Conservation (phyloP, 495 filamentous ascomycete species). For the Monascus purpureus region DNA sequence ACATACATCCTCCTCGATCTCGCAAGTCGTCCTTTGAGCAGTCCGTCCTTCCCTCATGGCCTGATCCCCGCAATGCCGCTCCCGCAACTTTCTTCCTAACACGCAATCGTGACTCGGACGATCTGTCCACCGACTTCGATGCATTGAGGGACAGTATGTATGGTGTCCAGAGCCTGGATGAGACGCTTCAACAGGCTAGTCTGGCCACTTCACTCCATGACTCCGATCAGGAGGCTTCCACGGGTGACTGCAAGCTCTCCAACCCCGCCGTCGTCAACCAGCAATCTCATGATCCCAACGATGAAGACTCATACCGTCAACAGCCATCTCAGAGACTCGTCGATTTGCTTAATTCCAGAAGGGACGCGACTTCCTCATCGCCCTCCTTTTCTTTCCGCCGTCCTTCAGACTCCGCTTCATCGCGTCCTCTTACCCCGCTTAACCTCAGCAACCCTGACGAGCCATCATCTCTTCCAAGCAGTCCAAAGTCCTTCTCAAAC, state of each 20-base stretch:
- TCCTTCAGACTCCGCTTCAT: constrained; percentile 14
- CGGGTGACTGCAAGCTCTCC: constrained; percentile 3
- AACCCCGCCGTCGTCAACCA: constrained; percentile 1
- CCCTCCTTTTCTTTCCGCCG: too few relatives aligned
- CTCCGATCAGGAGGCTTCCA: constrained; percentile 4
- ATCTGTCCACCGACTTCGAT: constrained; percentile 9
- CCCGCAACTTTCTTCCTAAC: constrained; percentile 37
- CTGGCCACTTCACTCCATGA: constrained; percentile 6
- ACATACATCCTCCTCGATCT: constrained; percentile 13
- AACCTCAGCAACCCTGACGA: constrained; percentile 26
- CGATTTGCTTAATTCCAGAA: constrained; percentile 7
- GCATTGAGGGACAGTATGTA: constrained; percentile 32
- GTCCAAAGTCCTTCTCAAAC: constrained; percentile 36
- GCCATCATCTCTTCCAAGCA: constrained; percentile 35
- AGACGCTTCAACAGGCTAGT: constrained; percentile 26
- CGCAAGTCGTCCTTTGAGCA: constrained; percentile 23
- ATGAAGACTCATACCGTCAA: constrained; percentile 16
- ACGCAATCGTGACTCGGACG: constrained; percentile 17
- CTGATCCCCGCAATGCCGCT: constrained; percentile 23
- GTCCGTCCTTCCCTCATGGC: constrained; percentile 15
- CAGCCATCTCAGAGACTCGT: constrained; percentile 23
- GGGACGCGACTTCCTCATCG: constrained; percentile 13
- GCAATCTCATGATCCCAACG: constrained; percentile 12
- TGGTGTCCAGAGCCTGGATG: constrained; percentile 51
- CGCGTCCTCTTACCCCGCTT: constrained; percentile 33